A percentile compares a stretch with the other conserved stretches of the same genome.
phyloP scores from a whole-genome alignment of 2,329 filamentous ascomycete genomes.

The Mycosphaerella sp. region DNA sequence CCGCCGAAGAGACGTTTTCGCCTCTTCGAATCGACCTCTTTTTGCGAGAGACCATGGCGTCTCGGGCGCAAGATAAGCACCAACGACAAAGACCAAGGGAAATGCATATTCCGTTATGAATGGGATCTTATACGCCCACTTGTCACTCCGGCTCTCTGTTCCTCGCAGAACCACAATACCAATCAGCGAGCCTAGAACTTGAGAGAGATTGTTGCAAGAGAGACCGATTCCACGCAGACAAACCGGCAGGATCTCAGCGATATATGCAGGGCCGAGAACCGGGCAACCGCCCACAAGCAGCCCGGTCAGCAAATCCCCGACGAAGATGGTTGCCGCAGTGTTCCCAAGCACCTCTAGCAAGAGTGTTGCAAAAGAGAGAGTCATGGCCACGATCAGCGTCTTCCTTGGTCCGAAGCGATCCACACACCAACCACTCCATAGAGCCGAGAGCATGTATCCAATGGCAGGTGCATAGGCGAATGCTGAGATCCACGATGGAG shows the following conservation, averaged over 20 bases:
- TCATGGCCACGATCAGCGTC: conserved; percentile 44
- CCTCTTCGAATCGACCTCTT: conserved; percentile 29
- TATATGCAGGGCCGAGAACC: conserved; percentile 52
- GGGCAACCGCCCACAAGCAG: conserved; percentile 53
- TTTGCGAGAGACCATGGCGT: conserved; percentile 33
- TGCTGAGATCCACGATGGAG: background rate
- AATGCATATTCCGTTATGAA: conserved; percentile 38
- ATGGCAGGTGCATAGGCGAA: background rate
- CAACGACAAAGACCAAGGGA: conserved; percentile 24
- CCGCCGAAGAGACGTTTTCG: conserved; percentile 9
- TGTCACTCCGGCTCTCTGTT: conserved; percentile 12
- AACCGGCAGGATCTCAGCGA: conserved; percentile 56
- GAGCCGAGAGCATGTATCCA: background rate
- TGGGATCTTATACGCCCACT: conserved; percentile 37
- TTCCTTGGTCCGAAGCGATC: conserved; percentile 43
- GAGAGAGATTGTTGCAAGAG: conserved; percentile 54
- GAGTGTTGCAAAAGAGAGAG: conserved; percentile 21
- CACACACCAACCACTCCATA: background rate
- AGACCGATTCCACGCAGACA: conserved; percentile 53
- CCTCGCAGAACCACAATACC: conserved; percentile 33
- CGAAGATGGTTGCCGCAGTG: conserved; percentile 32
- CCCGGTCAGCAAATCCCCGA: conserved; percentile 53
- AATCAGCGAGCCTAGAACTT: conserved; percentile 39
- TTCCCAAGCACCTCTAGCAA: background rate
- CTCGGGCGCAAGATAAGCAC: conserved; percentile 23